Evolutionary conservation across 148 eudicot species (phyloP).

Genomic region (Vaccinium myrtillus): DNA sequence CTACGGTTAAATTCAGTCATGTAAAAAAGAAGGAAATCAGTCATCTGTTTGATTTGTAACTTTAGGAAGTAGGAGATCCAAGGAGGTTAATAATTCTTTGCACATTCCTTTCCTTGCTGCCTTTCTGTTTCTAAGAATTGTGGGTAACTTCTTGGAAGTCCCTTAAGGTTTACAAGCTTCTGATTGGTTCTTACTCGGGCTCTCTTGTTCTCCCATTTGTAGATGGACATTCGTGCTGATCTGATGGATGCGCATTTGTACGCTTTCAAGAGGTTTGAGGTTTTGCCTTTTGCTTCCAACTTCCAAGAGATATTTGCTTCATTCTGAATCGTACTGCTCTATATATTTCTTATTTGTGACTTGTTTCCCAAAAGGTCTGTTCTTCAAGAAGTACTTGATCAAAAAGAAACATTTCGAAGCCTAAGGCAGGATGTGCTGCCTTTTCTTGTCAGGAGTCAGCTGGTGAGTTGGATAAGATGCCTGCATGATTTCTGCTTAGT

Average conservation of each 20-base stretch:
- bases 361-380: constrained; percentile 51
- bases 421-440: constrained; percentile 86
- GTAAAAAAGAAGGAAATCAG: background rate
- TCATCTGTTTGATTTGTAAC: background rate
- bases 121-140: background rate
- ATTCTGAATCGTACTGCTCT: background rate
- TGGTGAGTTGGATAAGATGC: constrained; percentile 52
- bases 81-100: background rate
- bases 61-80: background rate
- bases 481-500: background rate
- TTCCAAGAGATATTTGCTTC: constrained; percentile 17
- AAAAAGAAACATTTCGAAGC: constrained; percentile 72
- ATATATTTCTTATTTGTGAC: constrained; percentile 7
- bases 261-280: constrained; percentile 87
- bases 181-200: constrained; percentile 16
- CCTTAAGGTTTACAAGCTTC: constrained; percentile 3
- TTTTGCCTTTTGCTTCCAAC: constrained; percentile 24
- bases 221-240: constrained; percentile 93
- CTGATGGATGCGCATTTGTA: constrained; percentile 97
- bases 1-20: background rate
- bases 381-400: constrained; percentile 81
- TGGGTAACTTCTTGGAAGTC: background rate
- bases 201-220: constrained; percentile 23
- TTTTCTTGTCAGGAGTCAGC: constrained; percentile 83
- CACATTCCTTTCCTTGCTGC: background rate